Conservation (phyloP, 2,329 filamentous ascomycete species). For the Lachnellula hyalina region DNA sequence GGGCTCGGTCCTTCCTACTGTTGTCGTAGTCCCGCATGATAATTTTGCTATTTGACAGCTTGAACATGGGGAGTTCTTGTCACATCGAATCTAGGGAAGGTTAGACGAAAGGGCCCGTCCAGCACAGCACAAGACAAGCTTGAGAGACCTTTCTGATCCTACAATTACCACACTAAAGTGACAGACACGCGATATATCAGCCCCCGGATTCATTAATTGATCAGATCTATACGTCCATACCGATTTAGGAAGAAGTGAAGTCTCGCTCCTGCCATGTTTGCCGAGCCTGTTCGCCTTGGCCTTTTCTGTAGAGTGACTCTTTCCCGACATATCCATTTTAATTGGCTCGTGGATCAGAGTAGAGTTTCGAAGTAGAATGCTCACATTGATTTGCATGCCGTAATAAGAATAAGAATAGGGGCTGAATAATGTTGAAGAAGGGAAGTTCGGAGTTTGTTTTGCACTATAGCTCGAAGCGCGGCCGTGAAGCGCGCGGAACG, state of each 20-base stretch:
- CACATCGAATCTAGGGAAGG: conserved; percentile 10
- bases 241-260: conserved; percentile 7
- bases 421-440: too few relatives aligned
- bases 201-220: not conserved
- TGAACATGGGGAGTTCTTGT: conserved; percentile 13
- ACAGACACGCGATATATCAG: not conserved
- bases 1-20: not conserved
- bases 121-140: too few relatives aligned
- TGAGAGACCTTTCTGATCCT: conserved; percentile 9
- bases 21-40: conserved; percentile 5
- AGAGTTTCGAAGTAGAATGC: too few relatives aligned
- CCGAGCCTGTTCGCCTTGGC: not conserved
- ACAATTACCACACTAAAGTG: conserved; percentile 10
- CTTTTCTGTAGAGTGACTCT: not conserved
- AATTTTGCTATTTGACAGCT: conserved; percentile 13
- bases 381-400: too few relatives aligned
- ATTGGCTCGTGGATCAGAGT: not conserved
- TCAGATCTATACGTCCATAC: not conserved
- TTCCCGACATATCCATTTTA: not conserved
- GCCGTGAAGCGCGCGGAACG: too few relatives aligned
- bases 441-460: too few relatives aligned
- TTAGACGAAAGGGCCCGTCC: not conserved
- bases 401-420: too few relatives aligned
- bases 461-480: too few relatives aligned
- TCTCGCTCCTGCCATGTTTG: not conserved